A percentile compares a stretch with the other conserved stretches of the same genome.
Conservation (phyloP, 1,139 yeast species). For the Blastobotrys persicus region DNA sequence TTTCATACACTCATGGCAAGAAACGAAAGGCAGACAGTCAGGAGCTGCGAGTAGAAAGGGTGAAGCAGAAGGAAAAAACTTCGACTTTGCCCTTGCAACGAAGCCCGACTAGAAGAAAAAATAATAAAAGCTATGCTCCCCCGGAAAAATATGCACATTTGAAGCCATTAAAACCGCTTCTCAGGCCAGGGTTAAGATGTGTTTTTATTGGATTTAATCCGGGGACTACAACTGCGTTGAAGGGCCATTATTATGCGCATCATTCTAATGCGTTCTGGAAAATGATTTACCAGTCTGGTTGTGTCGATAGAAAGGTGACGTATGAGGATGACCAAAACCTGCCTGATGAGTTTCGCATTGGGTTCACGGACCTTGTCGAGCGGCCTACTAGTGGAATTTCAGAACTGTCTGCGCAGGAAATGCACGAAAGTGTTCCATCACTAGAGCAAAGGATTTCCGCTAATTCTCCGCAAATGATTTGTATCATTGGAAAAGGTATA, state of each 20-base stretch:
- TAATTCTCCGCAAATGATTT: conserved; percentile 46
- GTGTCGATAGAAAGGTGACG: conserved; percentile 40
- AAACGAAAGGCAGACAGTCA: not conserved
- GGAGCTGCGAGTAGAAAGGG: not conserved
- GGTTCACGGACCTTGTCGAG: conserved; percentile 69
- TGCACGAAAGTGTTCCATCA: conserved; percentile 54
- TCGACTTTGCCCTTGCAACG: not conserved
- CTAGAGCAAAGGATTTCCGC: conserved; percentile 47
- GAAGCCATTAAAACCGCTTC: conserved; percentile 39
- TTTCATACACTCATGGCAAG: not conserved
- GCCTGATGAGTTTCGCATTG: conserved; percentile 50
- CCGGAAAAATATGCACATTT: conserved; percentile 32
- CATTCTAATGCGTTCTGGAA: conserved; percentile 70
- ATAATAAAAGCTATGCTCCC: conserved; percentile 19
- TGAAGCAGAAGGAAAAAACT: not conserved
- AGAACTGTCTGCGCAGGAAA: conserved; percentile 54
- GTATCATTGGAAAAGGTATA: conserved; percentile 74
- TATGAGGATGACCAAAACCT: conserved; percentile 45
- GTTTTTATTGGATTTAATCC: conserved; percentile 77
- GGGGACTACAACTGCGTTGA: conserved; percentile 58
- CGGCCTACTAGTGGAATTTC: conserved; percentile 62
- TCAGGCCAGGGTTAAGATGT: conserved; percentile 38
- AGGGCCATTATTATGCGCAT: conserved; percentile 76
- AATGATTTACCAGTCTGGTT: conserved; percentile 52
- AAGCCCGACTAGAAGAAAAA: not conserved